A percentile compares a stretch with the other conserved stretches of the same genome.
Evolutionary conservation across 225 moss, liverwort and hornwort species (phyloP).

Genomic region (Antitrichia curtipendula): DNA sequence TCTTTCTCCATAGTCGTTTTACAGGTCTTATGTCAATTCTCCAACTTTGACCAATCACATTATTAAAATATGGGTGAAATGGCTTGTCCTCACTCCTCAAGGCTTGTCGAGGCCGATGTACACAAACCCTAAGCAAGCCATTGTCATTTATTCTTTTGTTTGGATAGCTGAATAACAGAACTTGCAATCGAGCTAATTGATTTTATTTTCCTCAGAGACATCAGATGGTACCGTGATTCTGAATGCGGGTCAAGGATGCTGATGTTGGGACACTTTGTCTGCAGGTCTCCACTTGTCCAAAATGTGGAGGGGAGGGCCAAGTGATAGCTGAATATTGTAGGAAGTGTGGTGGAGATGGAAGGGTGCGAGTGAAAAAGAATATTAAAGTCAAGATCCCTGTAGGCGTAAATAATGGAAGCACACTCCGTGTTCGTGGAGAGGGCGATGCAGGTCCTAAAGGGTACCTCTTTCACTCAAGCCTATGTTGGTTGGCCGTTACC

Average conservation of each 20-base stretch:
- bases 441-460: constrained; percentile 94
- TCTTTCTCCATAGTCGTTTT: background rate
- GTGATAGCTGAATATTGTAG: constrained; percentile 88
- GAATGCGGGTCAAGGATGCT: background rate
- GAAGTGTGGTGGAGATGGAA: constrained; percentile 95
- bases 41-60: background rate
- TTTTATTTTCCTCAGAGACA: background rate
- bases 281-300: constrained; percentile 87
- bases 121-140: background rate
- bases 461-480: constrained; percentile 20
- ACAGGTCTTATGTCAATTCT: background rate
- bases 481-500: background rate
- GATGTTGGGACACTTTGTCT: background rate
- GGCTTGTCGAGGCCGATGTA: background rate
- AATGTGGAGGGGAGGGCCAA: constrained; percentile 90
- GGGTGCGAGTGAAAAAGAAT: constrained; percentile 67
- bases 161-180: background rate
- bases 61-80: background rate
- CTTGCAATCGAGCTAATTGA: background rate
- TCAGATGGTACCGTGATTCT: background rate
- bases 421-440: constrained; percentile 86
- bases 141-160: background rate
- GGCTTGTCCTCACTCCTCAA: background rate
- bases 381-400: constrained; percentile 96
- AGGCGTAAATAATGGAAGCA: constrained; percentile 91